Percentiles rank a stretch among this genome's conserved stretches.
Evolutionary conservation across 148 eudicot species (phyloP).

Genomic region (Arctostaphylos glauca): DNA sequence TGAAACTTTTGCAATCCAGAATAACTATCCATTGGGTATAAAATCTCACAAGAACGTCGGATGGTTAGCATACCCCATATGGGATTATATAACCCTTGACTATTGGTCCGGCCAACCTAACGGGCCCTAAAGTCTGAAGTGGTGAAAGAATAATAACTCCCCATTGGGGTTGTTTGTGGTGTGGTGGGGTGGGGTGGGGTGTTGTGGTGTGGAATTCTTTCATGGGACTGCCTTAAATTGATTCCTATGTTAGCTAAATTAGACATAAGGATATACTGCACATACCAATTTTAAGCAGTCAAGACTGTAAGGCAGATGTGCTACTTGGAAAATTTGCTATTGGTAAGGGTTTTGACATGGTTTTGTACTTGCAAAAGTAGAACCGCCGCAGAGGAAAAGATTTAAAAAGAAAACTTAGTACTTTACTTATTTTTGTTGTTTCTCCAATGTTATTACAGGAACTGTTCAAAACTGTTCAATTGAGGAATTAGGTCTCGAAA

Average conservation of each 20-base stretch:
- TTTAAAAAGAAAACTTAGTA: not conserved
- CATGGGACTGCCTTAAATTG: not conserved
- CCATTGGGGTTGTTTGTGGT: no score
- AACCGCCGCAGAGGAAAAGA: not conserved
- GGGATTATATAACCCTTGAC: no score
- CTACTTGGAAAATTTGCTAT: not conserved
- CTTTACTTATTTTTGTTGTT: not conserved
- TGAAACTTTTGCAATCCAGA: not conserved
- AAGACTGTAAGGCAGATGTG: not conserved
- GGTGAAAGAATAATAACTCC: not conserved
- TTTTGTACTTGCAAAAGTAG: not conserved
- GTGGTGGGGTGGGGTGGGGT: no score
- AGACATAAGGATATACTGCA: not conserved
- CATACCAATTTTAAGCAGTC: not conserved
- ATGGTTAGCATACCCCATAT: no score
- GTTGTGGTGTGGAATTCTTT: no score
- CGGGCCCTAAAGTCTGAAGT: not conserved
- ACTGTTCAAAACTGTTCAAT: conserved; percentile 41
- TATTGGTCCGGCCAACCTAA: no score
- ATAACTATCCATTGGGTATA: not conserved
- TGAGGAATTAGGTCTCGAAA: conserved; percentile 78
- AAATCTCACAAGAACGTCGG: not conserved
- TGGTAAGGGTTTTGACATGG: not conserved
- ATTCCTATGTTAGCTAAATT: not conserved
- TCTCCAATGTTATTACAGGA: conserved; percentile 44